Evolutionary conservation across 352 stramenopile species (phyloP), one percentile per base, ranked within the genome.

Genomic region (Phytophthora boehmeriae): DNA sequence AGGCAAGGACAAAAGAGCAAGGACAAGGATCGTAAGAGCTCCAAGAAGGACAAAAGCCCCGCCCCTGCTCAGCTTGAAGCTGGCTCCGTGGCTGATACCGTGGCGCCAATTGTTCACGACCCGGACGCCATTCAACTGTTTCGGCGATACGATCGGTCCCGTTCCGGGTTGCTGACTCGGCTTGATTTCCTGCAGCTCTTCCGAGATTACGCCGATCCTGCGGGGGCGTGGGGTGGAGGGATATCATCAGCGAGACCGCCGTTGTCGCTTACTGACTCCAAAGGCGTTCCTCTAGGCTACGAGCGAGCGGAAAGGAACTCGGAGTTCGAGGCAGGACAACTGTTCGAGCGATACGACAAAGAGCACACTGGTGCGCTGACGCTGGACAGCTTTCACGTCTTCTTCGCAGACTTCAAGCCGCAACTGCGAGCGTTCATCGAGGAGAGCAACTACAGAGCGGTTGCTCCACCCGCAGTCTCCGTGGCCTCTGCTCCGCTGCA

Each of bases 41-140:
- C 43, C 39, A 59, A 43, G 55, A 61, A 39, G 38, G 46, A 59
- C 10, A 64, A 67, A 22, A 5, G 28, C 43, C 30, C 28, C 8
- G 34, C 36, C 35, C 4, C 35, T 0, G 5, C 38, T 42, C 8
- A 20, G n/a, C 17, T 53, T 23, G 25, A 46, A 6, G 17, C 62
- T n/a, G n/a, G n/a, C n/a, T n/a, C n/a, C n/a, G 16, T 41, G 11
- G 30, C 44, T 42, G 49, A 49, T n/a, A 25, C 59, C 14, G 17
- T 39, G 1, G 19, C 58, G 4, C 22, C 54, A 2, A 1, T 54
- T 5, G n/a, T 48, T 16, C 50, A 74, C 8, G 77, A 93, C 41
- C 73, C 83, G 0, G 83, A 95, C 35, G 86, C 86, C 8, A 81
- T 93, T 48, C 86, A 93, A 35, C 64, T 95, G n/a, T 93, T 93